Base-by-base conservation (phyloP, 768 basidiomycete genomes). In the Filobasidium wieringae region DNA sequence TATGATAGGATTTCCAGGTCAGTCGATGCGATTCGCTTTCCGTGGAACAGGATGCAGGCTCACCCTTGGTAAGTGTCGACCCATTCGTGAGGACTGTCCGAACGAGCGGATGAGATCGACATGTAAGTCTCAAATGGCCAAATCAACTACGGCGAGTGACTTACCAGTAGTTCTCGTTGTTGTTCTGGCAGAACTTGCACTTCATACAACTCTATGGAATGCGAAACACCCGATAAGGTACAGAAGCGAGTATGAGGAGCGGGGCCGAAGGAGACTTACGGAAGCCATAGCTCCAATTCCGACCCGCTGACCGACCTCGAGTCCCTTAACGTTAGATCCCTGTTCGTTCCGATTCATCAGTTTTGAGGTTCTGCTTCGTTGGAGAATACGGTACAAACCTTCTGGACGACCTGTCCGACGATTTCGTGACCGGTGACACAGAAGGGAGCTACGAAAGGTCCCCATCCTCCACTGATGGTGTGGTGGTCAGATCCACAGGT, bases 261-360 rank as follows among this genome's bases (percentile, higher is more conserved):
- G n/a, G n/a, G n/a, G n/a, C 76, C 70, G 75, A 82, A 84, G 12
- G 79, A 79, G 54, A 77, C 78, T 47, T 27, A 47, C 43, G 15
- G 43, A 47, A 49, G 79, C 79, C 58, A 81, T 81, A 14, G 72
- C 75, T 17, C 78, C 77, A 3, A 79, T 76, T 53, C 83, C 83
- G 62, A 78, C 83, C 15, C 79, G 72, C 66, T 84, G 81, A 14
- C 82, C 82, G 22, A 78, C 68, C 55, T 71, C 67, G 64, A 74
- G 71, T 32, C 68, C 67, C 24, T 64, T 66, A 51, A 73, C 69
- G 27, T 68, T 64, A 40, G 58, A 59, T 3, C 71, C 69, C 56
- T 57, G 36, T 50, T 19, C 9, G 7, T 0, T 6, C 27, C 53
- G 2, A 29, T 39, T 22, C 19, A 29, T 39, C 6, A 9, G 24